A percentile compares a stretch with the other conserved stretches of the same genome.
Conservation (phyloP, 306 rosid species). For the Sesbania bispinosa region DNA sequence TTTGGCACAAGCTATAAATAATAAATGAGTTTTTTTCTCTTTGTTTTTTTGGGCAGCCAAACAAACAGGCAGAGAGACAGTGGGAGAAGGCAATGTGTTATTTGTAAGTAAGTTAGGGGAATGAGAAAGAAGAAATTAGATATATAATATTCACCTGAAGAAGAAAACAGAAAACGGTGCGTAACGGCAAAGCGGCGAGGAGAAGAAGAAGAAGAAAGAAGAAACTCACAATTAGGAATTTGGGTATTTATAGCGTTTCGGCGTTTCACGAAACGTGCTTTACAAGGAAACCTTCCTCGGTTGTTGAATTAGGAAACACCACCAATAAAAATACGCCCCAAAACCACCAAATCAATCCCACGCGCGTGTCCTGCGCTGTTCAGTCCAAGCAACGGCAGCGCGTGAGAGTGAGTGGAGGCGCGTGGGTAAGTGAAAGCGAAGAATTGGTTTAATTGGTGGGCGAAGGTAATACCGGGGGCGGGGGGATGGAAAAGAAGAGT, state of each 20-base stretch:
- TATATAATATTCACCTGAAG: conserved; percentile 15
- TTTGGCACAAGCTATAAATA: conserved; percentile 18
- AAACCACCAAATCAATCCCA: neutral
- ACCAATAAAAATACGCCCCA: neutral
- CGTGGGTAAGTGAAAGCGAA: conserved; percentile 3
- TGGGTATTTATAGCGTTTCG: conserved; percentile 51
- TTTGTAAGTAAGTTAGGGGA: neutral
- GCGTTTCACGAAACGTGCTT: conserved; percentile 28
- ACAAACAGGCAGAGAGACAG: conserved; percentile 17
- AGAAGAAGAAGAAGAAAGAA: neutral
- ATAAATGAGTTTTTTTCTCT: no score
- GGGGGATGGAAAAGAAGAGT: neutral
- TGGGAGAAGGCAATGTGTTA: conserved; percentile 1
- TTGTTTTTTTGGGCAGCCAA: conserved; percentile 33
- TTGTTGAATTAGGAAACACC: conserved; percentile 42
- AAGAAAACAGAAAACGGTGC: neutral
- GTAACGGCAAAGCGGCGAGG: neutral
- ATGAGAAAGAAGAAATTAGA: neutral
- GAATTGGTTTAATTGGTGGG: conserved; percentile 13
- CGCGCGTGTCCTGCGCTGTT: neutral
- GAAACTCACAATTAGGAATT: neutral
- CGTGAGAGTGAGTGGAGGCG: neutral
- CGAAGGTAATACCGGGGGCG: no score
- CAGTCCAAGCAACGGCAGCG: neutral
- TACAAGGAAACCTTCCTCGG: conserved; percentile 32